Evolutionary conservation across 2,329 filamentous ascomycete genomes (phyloP).

Genomic region (Teratosphaeria zuluensis): DNA sequence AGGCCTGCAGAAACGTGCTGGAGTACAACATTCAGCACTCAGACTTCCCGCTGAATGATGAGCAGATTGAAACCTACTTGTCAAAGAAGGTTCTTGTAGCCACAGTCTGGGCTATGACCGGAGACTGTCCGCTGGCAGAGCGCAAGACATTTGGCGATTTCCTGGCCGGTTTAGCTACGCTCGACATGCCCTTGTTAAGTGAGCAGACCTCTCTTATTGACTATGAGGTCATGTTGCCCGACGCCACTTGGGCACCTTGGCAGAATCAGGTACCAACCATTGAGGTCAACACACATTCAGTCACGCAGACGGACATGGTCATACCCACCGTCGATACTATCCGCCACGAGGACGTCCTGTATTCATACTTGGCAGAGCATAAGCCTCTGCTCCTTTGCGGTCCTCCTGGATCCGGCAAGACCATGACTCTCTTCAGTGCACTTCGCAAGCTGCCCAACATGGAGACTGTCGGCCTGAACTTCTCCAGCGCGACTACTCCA

Average conservation of each 20-base stretch:
- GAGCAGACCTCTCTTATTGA: slow-evolving; percentile 77
- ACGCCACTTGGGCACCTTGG: slow-evolving; percentile 85
- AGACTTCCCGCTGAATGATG: slow-evolving; percentile 84
- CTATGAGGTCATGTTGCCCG: slow-evolving; percentile 80
- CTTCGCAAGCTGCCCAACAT: slow-evolving; percentile 95
- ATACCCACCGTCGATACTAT: slow-evolving; percentile 97
- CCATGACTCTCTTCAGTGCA: slow-evolving; percentile 98
- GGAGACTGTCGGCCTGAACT: slow-evolving; percentile 98
- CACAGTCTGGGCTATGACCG: slow-evolving; percentile 89
- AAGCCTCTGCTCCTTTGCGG: slow-evolving; percentile 94
- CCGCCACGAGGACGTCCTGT: slow-evolving; percentile 95
- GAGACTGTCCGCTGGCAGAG: slow-evolving; percentile 81
- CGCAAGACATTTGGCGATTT: slow-evolving; percentile 84
- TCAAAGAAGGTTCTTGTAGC: slow-evolving; percentile 91
- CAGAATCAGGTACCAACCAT: slow-evolving; percentile 88
- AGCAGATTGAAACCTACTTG: slow-evolving; percentile 80
- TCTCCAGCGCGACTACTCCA: slow-evolving; percentile 95
- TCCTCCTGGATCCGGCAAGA: slow-evolving; percentile 97
- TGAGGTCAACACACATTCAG: slow-evolving; percentile 96
- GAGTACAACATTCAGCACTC: slow-evolving; percentile 93
- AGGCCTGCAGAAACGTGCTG: slow-evolving; percentile 80
- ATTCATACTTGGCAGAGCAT: slow-evolving; percentile 98
- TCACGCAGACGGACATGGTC: slow-evolving; percentile 95
- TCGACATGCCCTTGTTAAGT: slow-evolving; percentile 74
- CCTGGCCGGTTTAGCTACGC: slow-evolving; percentile 69